Conservation (phyloP, 1,284 basidiomycete species). For the Ceratobasidium sp. region DNA sequence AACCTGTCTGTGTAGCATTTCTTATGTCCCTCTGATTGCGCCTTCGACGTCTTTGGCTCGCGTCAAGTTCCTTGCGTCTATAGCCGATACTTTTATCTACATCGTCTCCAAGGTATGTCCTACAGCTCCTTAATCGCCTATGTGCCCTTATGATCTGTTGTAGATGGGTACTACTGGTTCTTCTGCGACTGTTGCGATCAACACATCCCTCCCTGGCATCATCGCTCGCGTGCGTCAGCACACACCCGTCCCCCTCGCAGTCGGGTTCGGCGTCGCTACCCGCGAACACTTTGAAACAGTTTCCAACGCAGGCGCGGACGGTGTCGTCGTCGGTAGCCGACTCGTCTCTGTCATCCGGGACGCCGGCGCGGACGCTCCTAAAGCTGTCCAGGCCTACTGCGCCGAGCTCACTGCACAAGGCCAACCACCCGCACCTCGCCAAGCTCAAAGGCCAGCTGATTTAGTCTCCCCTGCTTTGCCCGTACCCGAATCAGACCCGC, state of each 20-base stretch:
- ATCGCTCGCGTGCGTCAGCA: slow-evolving; percentile 77
- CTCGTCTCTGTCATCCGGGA: slow-evolving; percentile 83
- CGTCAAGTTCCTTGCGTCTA: slow-evolving; percentile 89
- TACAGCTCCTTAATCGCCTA: neutral
- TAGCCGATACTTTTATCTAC: slow-evolving; percentile 98
- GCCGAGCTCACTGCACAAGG: slow-evolving; percentile 73
- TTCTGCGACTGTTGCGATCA: slow-evolving; percentile 76
- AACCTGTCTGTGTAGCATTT: slow-evolving; percentile 66
- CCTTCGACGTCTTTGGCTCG: slow-evolving; percentile 90
- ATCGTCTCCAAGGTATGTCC: slow-evolving; percentile 86
- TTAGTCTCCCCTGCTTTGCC: slow-evolving; percentile 44
- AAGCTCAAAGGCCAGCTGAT: slow-evolving; percentile 27
- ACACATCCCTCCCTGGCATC: slow-evolving; percentile 80
- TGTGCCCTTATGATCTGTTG: neutral
- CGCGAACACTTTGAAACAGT: slow-evolving; percentile 90
- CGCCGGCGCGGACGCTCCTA: slow-evolving; percentile 59
- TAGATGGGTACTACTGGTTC: slow-evolving; percentile 99
- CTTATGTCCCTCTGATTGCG: slow-evolving; percentile 96
- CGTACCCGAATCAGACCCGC: slow-evolving; percentile 47
- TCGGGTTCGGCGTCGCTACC: slow-evolving; percentile 97
- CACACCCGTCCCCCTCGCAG: slow-evolving; percentile 85
- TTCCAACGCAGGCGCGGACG: slow-evolving; percentile 88
- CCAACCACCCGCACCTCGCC: slow-evolving; percentile 53
- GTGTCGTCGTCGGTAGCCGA: slow-evolving; percentile 92
- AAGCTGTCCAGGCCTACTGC: slow-evolving; percentile 72